phyloP scores from a whole-genome alignment of 2,329 filamentous ascomycete genomes.

The Claviceps fusiformis region DNA sequence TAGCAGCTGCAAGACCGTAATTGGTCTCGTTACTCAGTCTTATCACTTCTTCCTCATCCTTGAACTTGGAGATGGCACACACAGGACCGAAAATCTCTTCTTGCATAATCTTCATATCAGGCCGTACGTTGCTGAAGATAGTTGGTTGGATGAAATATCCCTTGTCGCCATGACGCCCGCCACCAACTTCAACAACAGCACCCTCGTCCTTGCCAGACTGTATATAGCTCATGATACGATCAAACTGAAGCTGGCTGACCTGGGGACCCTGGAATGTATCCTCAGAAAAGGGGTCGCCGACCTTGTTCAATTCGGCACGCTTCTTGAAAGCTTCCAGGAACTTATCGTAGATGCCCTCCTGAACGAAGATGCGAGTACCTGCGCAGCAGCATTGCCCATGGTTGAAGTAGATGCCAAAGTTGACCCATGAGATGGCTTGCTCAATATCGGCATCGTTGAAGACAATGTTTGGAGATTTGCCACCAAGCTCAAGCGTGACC shows the following conservation, averaged over 20 bases:
- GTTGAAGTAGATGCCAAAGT: conserved; percentile 55
- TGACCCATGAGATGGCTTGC: conserved; percentile 65
- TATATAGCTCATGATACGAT: conserved; percentile 77
- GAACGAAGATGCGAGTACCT: conserved; percentile 72
- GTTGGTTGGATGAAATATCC: conserved; percentile 88
- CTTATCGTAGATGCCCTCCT: conserved; percentile 78
- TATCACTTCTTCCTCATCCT: conserved; percentile 67
- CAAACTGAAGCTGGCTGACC: conserved; percentile 73
- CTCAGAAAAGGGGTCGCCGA: conserved; percentile 68
- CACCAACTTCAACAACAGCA: conserved; percentile 44
- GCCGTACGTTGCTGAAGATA: conserved; percentile 69
- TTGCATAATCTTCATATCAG: conserved; percentile 82
- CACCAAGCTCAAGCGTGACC: conserved; percentile 66
- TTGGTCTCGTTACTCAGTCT: conserved; percentile 58
- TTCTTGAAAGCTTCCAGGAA: conserved; percentile 71
- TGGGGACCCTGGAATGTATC: conserved; percentile 83
- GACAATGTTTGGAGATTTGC: conserved; percentile 71
- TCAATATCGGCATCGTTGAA: conserved; percentile 69
- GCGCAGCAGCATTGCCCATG: conserved; percentile 58
- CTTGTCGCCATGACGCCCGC: conserved; percentile 49
- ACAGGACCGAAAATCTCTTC: conserved; percentile 92
- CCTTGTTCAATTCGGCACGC: conserved; percentile 58
- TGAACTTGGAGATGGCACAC: conserved; percentile 75
- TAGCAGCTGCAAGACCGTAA: conserved; percentile 72
- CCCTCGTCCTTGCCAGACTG: conserved; percentile 49